phyloP scores from a whole-genome alignment of 768 basidiomycete genomes.

The Boletus fagicola region DNA sequence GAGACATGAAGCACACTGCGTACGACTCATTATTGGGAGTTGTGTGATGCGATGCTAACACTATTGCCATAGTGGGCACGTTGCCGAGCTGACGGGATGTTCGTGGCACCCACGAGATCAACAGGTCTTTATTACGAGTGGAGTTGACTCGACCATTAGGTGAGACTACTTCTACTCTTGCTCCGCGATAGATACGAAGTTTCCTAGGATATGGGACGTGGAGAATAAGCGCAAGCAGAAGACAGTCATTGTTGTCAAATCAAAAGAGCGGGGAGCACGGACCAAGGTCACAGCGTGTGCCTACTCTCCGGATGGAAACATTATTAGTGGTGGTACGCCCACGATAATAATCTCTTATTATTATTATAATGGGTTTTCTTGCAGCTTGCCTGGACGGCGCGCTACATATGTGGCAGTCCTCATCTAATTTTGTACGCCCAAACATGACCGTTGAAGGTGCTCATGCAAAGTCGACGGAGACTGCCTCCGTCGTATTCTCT shows the following conservation, averaged over 20 bases:
- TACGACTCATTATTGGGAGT: conserved; percentile 41
- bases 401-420: conserved; percentile 89
- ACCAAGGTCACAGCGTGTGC: conserved; percentile 87
- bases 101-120: conserved; percentile 91
- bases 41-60: conserved; percentile 7
- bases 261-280: conserved; percentile 89
- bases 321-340: conserved; percentile 80
- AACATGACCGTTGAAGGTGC: conserved; percentile 84
- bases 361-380: not conserved
- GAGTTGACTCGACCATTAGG: conserved; percentile 96
- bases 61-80: conserved; percentile 71
- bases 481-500: conserved; percentile 84
- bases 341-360: conserved; percentile 14
- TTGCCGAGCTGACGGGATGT: conserved; percentile 85
- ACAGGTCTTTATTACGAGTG: conserved; percentile 84
- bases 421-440: conserved; percentile 90
- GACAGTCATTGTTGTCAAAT: conserved; percentile 93
- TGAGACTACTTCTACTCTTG: conserved; percentile 32
- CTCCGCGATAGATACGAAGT: conserved; percentile 3
- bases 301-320: conserved; percentile 86
- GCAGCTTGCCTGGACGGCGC: conserved; percentile 89
- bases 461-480: conserved; percentile 82
- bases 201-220: conserved; percentile 85
- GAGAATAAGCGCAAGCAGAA: conserved; percentile 94
- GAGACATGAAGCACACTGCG: conserved; percentile 99